phyloP scores from a whole-genome alignment of 805 yeast species.

The Yarrowia sp. region DNA sequence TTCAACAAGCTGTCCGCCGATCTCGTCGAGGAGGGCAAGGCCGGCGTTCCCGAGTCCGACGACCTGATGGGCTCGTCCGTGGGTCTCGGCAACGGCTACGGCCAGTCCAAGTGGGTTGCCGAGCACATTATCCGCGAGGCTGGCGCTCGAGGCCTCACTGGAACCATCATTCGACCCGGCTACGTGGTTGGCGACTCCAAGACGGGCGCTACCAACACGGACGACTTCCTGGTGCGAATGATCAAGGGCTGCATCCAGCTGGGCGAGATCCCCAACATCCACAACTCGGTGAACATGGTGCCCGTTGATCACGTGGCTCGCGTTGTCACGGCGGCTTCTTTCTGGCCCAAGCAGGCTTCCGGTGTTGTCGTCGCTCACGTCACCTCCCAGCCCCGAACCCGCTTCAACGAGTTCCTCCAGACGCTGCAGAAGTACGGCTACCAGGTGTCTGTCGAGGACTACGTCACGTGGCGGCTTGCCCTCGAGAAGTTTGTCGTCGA shows the following conservation, averaged over 20 bases:
- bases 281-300: constrained; percentile 89
- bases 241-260: constrained; percentile 91
- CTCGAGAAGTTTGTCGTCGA: constrained; percentile 77
- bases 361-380: constrained; percentile 81
- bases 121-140: constrained; percentile 86
- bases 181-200: constrained; percentile 83
- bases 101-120: constrained; percentile 97
- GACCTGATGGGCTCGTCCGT: constrained; percentile 73
- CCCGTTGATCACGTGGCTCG: constrained; percentile 99
- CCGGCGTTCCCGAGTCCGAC: constrained; percentile 81
- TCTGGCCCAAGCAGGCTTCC: constrained; percentile 61
- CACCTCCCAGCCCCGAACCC: constrained; percentile 94
- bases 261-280: constrained; percentile 79
- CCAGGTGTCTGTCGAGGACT: constrained; percentile 57
- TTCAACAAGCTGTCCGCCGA: constrained; percentile 75
- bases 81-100: constrained; percentile 91
- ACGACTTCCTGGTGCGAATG: constrained; percentile 92
- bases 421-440: constrained; percentile 72
- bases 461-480: constrained; percentile 72
- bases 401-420: constrained; percentile 71
- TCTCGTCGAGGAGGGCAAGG: constrained; percentile 57
- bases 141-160: constrained; percentile 81
- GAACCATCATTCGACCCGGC: constrained; percentile 92
- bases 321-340: constrained; percentile 76
- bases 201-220: constrained; percentile 91